These are phyloP conservation scores for Schrenkiella parvula DNA, from an alignment of 345 rosid genomes.

Conservation along the genomic window DNA sequence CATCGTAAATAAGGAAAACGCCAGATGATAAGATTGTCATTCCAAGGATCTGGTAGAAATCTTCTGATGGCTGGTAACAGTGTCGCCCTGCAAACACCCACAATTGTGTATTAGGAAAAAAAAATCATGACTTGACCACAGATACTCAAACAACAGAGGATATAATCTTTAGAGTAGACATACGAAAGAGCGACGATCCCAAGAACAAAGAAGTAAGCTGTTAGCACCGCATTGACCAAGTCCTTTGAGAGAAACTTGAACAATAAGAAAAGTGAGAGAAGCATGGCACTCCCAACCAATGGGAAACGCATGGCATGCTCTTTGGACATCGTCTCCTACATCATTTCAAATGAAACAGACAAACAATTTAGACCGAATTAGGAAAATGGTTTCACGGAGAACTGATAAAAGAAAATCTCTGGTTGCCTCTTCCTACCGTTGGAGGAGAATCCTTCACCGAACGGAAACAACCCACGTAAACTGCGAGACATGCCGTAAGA, in stretches of 20 bases:
- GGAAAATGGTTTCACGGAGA: neutral
- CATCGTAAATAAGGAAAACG: constrained; percentile 73
- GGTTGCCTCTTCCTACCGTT: constrained; percentile 40
- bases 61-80: constrained; percentile 73
- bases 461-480: constrained; percentile 94
- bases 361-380: neutral
- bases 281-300: constrained; percentile 96
- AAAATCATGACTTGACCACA: neutral
- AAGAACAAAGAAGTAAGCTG: constrained; percentile 89
- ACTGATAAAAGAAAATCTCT: neutral
- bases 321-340: constrained; percentile 95
- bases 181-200: constrained; percentile 96
- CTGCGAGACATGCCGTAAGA: constrained; percentile 86
- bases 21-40: constrained; percentile 72
- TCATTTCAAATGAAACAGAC: neutral
- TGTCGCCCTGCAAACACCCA: constrained; percentile 66
- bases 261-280: constrained; percentile 85
- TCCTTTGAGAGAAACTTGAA: constrained; percentile 96
- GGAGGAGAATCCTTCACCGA: constrained; percentile 98
- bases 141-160: neutral
- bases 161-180: constrained; percentile 30
- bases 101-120: constrained; percentile 14
- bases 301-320: constrained; percentile 99
- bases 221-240: constrained; percentile 91
- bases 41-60: constrained; percentile 78